These are phyloP conservation scores for Lactarius pseudohatsudake DNA, from an alignment of 768 basidiomycete genomes.

Conservation along the genomic window DNA sequence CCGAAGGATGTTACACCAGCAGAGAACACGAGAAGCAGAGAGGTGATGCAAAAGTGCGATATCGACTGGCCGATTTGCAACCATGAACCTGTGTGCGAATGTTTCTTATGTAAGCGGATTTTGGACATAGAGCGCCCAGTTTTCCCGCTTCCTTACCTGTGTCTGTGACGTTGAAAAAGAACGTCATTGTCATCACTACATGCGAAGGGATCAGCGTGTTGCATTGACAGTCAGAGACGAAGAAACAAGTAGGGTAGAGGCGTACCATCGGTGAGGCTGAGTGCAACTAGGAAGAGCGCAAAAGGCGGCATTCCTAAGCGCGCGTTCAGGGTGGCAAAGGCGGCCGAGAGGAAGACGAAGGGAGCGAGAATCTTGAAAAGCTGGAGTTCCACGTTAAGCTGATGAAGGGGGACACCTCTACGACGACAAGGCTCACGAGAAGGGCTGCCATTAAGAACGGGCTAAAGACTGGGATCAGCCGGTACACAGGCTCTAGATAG, in stretches of 20 bases:
- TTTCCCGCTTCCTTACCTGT: constrained; percentile 47
- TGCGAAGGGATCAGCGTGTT: background rate
- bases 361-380: constrained; percentile 82
- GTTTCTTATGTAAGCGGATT: background rate
- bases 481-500: constrained; percentile 86
- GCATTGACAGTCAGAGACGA: constrained; percentile 4
- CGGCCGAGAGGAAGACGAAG: constrained; percentile 71
- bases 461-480: constrained; percentile 80
- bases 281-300: constrained; percentile 74
- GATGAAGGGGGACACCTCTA: background rate
- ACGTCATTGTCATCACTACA: constrained; percentile 76
- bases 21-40: constrained; percentile 74
- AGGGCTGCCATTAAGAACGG: constrained; percentile 81
- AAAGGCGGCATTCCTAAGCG: constrained; percentile 71
- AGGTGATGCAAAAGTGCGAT: constrained; percentile 84
- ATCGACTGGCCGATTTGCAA: constrained; percentile 88
- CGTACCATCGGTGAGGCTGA: constrained; percentile 69
- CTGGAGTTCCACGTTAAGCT: constrained; percentile 36
- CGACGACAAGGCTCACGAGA: constrained; percentile 46
- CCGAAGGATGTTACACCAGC: constrained; percentile 73
- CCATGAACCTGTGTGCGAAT: constrained; percentile 62
- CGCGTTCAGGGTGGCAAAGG: constrained; percentile 67
- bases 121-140: background rate
- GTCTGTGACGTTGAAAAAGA: constrained; percentile 83
- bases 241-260: constrained; percentile 19